phyloP scores from a whole-genome alignment of 352 stramenopile genomes.

The Pythium coloratum region DNA sequence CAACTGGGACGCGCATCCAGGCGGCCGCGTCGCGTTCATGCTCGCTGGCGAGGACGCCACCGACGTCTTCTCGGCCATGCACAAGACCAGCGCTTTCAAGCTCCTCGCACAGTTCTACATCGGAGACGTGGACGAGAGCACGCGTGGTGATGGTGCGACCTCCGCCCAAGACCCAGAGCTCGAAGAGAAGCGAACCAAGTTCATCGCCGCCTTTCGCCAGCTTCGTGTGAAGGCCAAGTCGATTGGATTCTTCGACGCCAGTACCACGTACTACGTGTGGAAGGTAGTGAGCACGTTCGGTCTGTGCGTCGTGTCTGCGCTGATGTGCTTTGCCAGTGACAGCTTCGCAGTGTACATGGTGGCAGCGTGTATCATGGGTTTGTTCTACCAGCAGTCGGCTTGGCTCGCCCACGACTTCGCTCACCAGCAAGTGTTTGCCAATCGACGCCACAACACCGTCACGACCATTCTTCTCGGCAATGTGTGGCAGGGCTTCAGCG shows the following conservation, averaged over 20 bases:
- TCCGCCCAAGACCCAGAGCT: conserved; percentile 27
- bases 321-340: conserved; percentile 88
- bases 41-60: conserved; percentile 98
- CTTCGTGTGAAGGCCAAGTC: conserved; percentile 93
- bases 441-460: conserved; percentile 92
- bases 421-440: conserved; percentile 97
- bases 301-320: conserved; percentile 85
- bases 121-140: conserved; percentile 90
- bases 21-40: conserved; percentile 95
- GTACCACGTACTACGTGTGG: conserved; percentile 92
- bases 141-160: conserved; percentile 17
- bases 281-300: conserved; percentile 93
- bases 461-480: conserved; percentile 94
- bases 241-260: conserved; percentile 94
- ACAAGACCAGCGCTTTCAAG: conserved; percentile 92
- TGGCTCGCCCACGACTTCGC: conserved; percentile 98
- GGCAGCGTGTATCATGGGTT: conserved; percentile 89
- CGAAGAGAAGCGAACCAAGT: conserved; percentile 58
- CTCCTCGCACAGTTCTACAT: conserved; percentile 97
- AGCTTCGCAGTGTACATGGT: conserved; percentile 88
- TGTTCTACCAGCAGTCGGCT: conserved; percentile 98
- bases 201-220: conserved; percentile 95
- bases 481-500: conserved; percentile 97
- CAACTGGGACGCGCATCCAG: conserved; percentile 82
- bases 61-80: conserved; percentile 98